Evolutionary conservation across 345 rosid species (phyloP).

Genomic region (Arabidopsis arenosa): DNA sequence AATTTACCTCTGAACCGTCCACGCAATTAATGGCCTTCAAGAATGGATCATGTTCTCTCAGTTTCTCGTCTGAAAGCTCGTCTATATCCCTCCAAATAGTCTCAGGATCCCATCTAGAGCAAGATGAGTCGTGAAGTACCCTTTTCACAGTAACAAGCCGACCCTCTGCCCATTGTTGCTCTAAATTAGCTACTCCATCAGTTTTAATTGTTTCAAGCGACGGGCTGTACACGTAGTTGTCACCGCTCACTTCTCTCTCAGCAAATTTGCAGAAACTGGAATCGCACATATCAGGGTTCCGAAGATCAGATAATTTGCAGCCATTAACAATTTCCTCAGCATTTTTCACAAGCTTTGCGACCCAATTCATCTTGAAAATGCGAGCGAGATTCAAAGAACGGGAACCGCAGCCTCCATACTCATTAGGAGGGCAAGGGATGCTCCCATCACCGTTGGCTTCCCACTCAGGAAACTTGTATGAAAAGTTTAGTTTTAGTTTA

Average conservation of each 20-base stretch:
- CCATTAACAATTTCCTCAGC: constrained; percentile 94
- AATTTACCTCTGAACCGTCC: constrained; percentile 73
- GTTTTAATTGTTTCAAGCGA: constrained; percentile 58
- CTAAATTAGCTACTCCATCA: constrained; percentile 66
- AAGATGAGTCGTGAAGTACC: constrained; percentile 68
- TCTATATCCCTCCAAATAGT: constrained; percentile 76
- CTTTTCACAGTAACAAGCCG: constrained; percentile 72
- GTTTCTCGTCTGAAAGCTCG: constrained; percentile 74
- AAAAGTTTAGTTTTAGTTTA: constrained; percentile 55
- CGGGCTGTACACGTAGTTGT: constrained; percentile 69
- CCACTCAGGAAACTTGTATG: constrained; percentile 78
- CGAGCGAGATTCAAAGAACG: constrained; percentile 70
- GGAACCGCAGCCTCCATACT: constrained; percentile 82
- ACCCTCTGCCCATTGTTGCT: constrained; percentile 81
- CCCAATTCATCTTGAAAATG: constrained; percentile 99
- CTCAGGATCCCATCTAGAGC: constrained; percentile 81
- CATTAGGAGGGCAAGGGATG: constrained; percentile 89
- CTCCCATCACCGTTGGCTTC: constrained; percentile 81
- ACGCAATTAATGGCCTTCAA: constrained; percentile 83
- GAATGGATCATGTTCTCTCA: constrained; percentile 61
- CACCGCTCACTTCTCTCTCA: constrained; percentile 61
- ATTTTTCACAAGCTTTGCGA: constrained; percentile 92
- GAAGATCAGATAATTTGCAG: constrained; percentile 62
- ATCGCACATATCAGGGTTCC: constrained; percentile 45
- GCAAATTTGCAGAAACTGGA: constrained; percentile 55